A percentile compares a stretch with the other conserved stretches of the same genome.
phyloP scores from a whole-genome alignment of 495 filamentous ascomycete species.

The Penicillium roqueforti region DNA sequence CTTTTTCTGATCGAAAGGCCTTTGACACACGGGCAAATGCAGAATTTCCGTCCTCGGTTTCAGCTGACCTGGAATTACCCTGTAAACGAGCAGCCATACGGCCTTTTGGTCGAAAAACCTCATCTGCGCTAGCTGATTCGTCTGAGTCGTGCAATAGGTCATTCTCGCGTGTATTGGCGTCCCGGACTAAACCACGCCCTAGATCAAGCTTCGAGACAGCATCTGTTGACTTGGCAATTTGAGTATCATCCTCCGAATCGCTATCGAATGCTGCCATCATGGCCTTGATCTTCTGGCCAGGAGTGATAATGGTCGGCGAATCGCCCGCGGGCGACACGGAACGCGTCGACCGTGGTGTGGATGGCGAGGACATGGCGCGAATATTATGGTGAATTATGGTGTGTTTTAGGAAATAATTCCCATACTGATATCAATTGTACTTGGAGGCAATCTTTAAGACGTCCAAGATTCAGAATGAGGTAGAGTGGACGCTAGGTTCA shows the following conservation, averaged over 20 bases:
- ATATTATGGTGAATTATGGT: neutral
- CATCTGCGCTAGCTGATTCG: conserved; percentile 34
- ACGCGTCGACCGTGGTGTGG: conserved; percentile 43
- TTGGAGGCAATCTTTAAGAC: neutral
- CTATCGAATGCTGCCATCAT: conserved; percentile 61
- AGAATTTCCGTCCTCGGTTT: conserved; percentile 20
- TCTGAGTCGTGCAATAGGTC: conserved; percentile 28
- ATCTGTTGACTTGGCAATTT: conserved; percentile 10
- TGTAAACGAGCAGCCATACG: conserved; percentile 69
- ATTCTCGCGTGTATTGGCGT: conserved; percentile 5
- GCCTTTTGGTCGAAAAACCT: conserved; percentile 59
- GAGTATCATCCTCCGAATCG: conserved; percentile 51
- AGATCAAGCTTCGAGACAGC: conserved; percentile 9
- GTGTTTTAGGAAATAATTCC: neutral
- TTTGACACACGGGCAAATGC: conserved; percentile 38
- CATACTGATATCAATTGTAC: conserved; percentile 12
- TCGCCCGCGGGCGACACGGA: conserved; percentile 30
- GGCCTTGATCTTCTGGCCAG: conserved; percentile 64
- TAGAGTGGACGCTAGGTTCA: conserved; percentile 5
- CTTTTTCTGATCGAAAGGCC: conserved; percentile 18
- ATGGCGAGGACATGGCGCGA: conserved; percentile 37
- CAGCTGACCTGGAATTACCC: conserved; percentile 15
- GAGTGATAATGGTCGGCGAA: conserved; percentile 53
- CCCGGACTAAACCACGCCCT: conserved; percentile 13
- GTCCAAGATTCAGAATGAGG: conserved; percentile 7